phyloP scores from a whole-genome alignment of 345 rosid genomes.

The Aethionema arabicum region DNA sequence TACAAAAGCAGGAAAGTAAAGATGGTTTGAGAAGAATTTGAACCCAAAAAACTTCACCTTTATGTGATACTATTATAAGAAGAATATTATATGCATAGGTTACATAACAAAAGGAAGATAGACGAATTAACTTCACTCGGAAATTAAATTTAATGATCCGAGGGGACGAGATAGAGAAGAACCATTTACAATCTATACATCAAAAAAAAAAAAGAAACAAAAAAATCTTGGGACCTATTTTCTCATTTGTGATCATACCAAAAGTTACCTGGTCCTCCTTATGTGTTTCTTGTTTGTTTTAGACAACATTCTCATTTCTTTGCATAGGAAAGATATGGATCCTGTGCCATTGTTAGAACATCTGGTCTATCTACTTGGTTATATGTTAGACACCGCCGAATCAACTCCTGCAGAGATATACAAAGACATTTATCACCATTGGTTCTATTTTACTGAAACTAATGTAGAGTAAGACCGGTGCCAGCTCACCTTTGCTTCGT shows the following conservation, averaged over 20 bases:
- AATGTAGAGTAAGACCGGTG: neutral
- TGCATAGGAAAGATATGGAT: conserved; percentile 72
- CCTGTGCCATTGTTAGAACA: conserved; percentile 80
- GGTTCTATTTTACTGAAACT: conserved; percentile 17
- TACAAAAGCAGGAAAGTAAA: neutral
- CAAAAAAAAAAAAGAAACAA: conserved; percentile 16
- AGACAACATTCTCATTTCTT: conserved; percentile 54
- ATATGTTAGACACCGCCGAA: conserved; percentile 86
- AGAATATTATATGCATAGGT: conserved; percentile 23
- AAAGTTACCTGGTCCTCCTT: conserved; percentile 13
- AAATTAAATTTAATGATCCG: conserved; percentile 17
- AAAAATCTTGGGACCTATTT: neutral
- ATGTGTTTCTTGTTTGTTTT: conserved; percentile 21
- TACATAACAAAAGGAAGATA: neutral
- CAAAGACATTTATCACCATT: conserved; percentile 7
- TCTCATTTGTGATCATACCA: too few species aligned
- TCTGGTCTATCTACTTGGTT: conserved; percentile 90
- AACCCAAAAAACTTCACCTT: neutral
- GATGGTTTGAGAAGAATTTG: neutral
- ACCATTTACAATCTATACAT: conserved; percentile 24
- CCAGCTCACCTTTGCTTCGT: conserved; percentile 83
- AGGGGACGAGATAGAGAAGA: neutral
- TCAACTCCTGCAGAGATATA: conserved; percentile 63
- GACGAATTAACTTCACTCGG: conserved; percentile 11
- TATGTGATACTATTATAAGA: conserved; percentile 15